Percentiles rank a stretch among this genome's conserved stretches.
Evolutionary conservation across 1,139 yeast species (phyloP).

Genomic region (Saccharomyces uvarum): DNA sequence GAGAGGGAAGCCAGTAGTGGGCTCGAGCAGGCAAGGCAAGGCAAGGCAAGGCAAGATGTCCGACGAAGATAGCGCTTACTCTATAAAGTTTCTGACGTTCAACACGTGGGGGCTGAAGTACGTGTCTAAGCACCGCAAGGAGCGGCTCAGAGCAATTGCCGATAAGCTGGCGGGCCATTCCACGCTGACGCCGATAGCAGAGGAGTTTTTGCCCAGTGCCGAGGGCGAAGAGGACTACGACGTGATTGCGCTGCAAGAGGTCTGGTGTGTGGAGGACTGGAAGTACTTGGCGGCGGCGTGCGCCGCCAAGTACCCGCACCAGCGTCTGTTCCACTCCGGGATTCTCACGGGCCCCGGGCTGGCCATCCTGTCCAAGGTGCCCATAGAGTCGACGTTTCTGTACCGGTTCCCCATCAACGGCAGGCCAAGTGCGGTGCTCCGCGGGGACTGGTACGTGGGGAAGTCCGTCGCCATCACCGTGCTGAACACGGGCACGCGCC

Average conservation of each 20-base stretch:
- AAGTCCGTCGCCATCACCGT: slow-evolving; percentile 76
- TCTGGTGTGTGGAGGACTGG: slow-evolving; percentile 89
- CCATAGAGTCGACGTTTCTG: slow-evolving; percentile 69
- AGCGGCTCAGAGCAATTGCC: slow-evolving; percentile 69
- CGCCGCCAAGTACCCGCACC: slow-evolving; percentile 46
- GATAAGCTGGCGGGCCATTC: slow-evolving; percentile 44
- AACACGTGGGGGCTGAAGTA: slow-evolving; percentile 87
- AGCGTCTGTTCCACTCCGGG: slow-evolving; percentile 72
- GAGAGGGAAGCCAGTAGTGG: neutral
- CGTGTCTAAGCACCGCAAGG: slow-evolving; percentile 61
- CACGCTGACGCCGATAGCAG: slow-evolving; percentile 6
- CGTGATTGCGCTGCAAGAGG: slow-evolving; percentile 82
- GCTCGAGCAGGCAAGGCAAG: neutral
- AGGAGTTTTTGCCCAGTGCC: slow-evolving; percentile 8
- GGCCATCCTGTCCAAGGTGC: slow-evolving; percentile 74
- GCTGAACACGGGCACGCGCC: slow-evolving; percentile 41
- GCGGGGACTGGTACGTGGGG: slow-evolving; percentile 98
- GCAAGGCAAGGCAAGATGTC: neutral
- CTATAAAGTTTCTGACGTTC: slow-evolving; percentile 51
- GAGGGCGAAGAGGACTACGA: slow-evolving; percentile 51
- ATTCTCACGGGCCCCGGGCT: slow-evolving; percentile 90
- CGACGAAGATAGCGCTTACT: neutral
- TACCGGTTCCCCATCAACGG: slow-evolving; percentile 90
- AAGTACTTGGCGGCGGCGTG: slow-evolving; percentile 47
- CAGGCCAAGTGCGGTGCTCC: slow-evolving; percentile 80